These are phyloP conservation scores for Colletotrichum brevisporum DNA, from an alignment of 2,329 filamentous ascomycete species.

Conservation along the genomic window DNA sequence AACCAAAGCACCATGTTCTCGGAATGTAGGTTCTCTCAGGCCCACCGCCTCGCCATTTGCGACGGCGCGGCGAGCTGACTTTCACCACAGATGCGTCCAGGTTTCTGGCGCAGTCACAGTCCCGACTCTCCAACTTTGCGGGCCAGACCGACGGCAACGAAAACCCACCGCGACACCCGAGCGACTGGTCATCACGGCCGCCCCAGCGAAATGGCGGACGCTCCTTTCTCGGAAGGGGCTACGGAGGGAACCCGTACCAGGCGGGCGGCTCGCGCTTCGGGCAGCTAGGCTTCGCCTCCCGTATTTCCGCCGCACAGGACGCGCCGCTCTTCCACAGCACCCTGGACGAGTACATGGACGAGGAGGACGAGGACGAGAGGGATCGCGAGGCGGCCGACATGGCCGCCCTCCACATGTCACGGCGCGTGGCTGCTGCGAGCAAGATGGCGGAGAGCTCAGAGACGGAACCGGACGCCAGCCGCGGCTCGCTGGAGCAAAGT, in stretches of 20 bases:
- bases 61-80: constrained; percentile 33
- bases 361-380: constrained; percentile 92
- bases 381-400: constrained; percentile 94
- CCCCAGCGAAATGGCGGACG: constrained; percentile 52
- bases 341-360: constrained; percentile 90
- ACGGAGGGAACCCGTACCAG: constrained; percentile 81
- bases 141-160: constrained; percentile 69
- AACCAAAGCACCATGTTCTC: constrained; percentile 65
- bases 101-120: constrained; percentile 97
- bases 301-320: constrained; percentile 79
- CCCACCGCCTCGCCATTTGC: constrained; percentile 7
- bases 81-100: constrained; percentile 84
- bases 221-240: constrained; percentile 60
- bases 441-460: constrained; percentile 89
- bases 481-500: constrained; percentile 67
- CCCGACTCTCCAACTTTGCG: constrained; percentile 80
- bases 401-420: constrained; percentile 90
- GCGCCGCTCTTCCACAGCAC: constrained; percentile 96
- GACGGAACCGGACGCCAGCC: constrained; percentile 79
- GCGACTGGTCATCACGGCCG: constrained; percentile 53
- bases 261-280: constrained; percentile 81
- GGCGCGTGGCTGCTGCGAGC: constrained; percentile 88
- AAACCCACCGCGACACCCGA: constrained; percentile 49
- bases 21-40: constrained; percentile 78
- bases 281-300: constrained; percentile 79